Conservation (phyloP, 495 filamentous ascomycete species). For the Trichoderma gamsii region DNA sequence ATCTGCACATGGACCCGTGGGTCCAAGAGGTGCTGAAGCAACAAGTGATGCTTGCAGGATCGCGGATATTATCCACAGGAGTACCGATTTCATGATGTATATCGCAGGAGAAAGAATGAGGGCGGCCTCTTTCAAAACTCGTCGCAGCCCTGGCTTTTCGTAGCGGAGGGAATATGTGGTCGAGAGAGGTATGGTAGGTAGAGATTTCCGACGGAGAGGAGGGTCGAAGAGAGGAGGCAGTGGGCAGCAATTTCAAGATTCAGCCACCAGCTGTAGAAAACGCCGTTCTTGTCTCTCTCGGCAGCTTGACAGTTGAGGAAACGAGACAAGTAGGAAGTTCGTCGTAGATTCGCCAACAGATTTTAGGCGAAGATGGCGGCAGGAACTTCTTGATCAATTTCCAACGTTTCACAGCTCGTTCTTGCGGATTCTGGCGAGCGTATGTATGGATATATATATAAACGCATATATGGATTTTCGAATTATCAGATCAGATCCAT, state of each 20-base stretch:
- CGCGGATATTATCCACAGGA: background rate
- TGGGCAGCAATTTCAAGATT: too few relatives aligned
- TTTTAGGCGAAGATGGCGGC: conserved; percentile 19
- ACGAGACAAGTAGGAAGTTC: too few relatives aligned
- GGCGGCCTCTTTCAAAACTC: background rate
- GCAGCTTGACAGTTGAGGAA: too few relatives aligned
- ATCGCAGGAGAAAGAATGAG: background rate
- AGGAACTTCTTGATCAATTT: background rate
- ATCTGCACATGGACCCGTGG: conserved; percentile 20
- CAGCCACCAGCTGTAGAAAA: too few relatives aligned
- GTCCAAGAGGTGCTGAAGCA: conserved; percentile 11
- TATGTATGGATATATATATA: background rate
- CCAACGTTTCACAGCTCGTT: background rate
- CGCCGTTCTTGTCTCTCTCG: too few relatives aligned
- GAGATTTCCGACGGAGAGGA: background rate
- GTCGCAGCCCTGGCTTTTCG: background rate
- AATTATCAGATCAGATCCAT: conserved; percentile 1
- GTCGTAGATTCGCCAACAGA: too few relatives aligned
- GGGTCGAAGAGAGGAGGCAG: too few relatives aligned
- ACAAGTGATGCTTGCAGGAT: background rate
- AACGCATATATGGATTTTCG: too few relatives aligned
- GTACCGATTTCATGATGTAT: conserved; percentile 14
- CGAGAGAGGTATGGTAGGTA: background rate
- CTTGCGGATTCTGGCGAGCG: conserved; percentile 11
- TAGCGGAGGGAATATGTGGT: background rate